A percentile compares a stretch with the other conserved stretches of the same genome.
phyloP scores from a whole-genome alignment of 257 asterid genomes.

The Nicotiana knightiana region DNA sequence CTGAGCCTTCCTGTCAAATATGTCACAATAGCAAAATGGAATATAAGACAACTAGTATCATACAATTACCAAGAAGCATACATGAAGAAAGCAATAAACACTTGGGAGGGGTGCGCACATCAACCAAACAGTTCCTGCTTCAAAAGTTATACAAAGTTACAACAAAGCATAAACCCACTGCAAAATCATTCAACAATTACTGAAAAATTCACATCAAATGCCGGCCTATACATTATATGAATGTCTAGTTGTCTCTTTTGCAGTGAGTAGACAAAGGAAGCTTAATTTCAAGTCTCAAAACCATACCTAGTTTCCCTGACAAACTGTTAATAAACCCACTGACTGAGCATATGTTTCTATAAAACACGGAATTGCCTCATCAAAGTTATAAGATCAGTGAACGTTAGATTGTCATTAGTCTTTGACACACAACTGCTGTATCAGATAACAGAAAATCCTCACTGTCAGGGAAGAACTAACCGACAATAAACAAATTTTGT shows the following conservation, averaged over 20 bases:
- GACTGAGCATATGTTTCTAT: background rate
- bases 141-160: background rate
- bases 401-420: background rate
- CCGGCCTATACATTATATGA: background rate
- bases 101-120: background rate
- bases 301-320: background rate
- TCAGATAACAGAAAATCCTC: background rate
- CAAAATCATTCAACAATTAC: background rate
- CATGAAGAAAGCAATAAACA: background rate
- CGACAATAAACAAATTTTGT: background rate
- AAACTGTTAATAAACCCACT: background rate
- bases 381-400: background rate
- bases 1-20: constrained; percentile 67
- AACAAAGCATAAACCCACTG: background rate
- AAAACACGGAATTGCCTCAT: background rate
- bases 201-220: background rate
- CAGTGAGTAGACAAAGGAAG: background rate
- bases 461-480: background rate
- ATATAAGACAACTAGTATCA: background rate
- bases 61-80: background rate
- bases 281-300: background rate
- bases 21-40: background rate
- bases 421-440: background rate
- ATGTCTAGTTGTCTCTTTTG: background rate
- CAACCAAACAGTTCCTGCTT: background rate